These are phyloP conservation scores for Ascochyta clinopodiicola DNA, from an alignment of 2,329 filamentous ascomycete genomes.

Conservation along the genomic window DNA sequence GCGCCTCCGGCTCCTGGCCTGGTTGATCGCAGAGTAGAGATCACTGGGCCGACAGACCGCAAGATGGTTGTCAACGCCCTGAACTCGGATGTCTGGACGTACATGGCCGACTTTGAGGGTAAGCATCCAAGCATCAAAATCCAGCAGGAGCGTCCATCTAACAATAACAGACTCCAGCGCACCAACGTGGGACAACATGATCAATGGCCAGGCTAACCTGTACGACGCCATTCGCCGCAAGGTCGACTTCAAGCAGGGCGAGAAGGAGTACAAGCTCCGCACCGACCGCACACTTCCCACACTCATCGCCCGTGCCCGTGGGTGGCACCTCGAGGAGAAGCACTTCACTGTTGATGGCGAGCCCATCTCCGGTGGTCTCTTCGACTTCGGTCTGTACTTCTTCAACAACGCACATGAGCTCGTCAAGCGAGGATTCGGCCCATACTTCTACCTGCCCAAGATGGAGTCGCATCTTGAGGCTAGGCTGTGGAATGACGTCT, in stretches of 20 bases:
- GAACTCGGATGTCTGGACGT: constrained; percentile 96
- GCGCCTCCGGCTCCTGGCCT: constrained; percentile 90
- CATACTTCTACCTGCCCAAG: constrained; percentile 98
- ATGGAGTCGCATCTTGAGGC: constrained; percentile 98
- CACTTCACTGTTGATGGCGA: constrained; percentile 95
- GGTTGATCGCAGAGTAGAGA: constrained; percentile 92
- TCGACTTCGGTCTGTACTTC: constrained; percentile 99
- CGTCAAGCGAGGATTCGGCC: constrained; percentile 81
- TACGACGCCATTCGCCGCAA: constrained; percentile 94
- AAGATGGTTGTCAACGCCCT: constrained; percentile 99
- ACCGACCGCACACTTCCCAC: constrained; percentile 87
- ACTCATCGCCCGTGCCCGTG: constrained; percentile 90
- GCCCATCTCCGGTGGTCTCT: constrained; percentile 88
- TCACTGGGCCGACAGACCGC: constrained; percentile 93
- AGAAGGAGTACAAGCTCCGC: constrained; percentile 96
- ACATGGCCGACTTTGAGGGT: constrained; percentile 99
- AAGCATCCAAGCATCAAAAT: constrained; percentile 33
- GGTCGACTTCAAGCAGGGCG: constrained; percentile 93
- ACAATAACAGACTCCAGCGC: constrained; percentile 78
- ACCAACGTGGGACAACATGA: constrained; percentile 99
- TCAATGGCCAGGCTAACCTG: constrained; percentile 96
- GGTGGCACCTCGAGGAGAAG: constrained; percentile 99
- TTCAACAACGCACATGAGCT: constrained; percentile 96
- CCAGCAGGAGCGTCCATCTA: constrained; percentile 1
- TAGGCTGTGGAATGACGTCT: constrained; percentile 96